These are phyloP conservation scores for Phytopythium chamaehyphon DNA, from an alignment of 352 stramenopile genomes.

Conservation along the genomic window DNA sequence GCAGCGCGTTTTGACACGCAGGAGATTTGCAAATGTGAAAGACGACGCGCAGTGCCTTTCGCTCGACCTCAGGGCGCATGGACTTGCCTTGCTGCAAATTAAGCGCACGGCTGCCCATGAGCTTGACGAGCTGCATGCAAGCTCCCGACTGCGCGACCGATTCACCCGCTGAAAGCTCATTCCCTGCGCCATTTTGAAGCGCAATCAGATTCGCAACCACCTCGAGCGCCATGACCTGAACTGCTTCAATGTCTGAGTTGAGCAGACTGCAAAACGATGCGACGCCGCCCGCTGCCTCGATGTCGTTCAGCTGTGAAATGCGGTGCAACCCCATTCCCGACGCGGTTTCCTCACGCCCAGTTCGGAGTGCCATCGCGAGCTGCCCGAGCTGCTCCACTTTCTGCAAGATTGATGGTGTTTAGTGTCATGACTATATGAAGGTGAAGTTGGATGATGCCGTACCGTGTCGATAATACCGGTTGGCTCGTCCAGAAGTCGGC, in stretches of 20 bases:
- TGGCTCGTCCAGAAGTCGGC: constrained; percentile 47
- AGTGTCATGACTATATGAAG: not conserved
- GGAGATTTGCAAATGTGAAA: constrained; percentile 71
- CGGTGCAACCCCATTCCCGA: constrained; percentile 66
- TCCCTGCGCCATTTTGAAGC: constrained; percentile 65
- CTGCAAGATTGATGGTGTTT: constrained; percentile 13
- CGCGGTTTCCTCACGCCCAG: constrained; percentile 56
- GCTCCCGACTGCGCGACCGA: constrained; percentile 59
- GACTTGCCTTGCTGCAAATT: constrained; percentile 46
- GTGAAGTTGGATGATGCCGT: not conserved
- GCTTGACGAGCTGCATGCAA: constrained; percentile 46
- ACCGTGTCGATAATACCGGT: constrained; percentile 33
- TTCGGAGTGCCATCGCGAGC: constrained; percentile 47
- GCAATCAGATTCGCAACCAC: constrained; percentile 78
- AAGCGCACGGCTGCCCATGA: constrained; percentile 56
- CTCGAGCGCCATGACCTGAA: constrained; percentile 58
- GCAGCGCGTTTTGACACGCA: constrained; percentile 62
- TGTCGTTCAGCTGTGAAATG: constrained; percentile 80
- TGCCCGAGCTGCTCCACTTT: constrained; percentile 70
- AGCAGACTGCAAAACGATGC: constrained; percentile 69
- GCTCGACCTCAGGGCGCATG: constrained; percentile 52
- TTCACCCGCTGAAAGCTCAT: constrained; percentile 59
- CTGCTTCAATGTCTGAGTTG: constrained; percentile 37
- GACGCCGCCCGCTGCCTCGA: constrained; percentile 75
- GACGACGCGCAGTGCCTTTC: constrained; percentile 64